phyloP scores from a whole-genome alignment of 108 stramenopile species.

The Licmophora abbreviata region DNA sequence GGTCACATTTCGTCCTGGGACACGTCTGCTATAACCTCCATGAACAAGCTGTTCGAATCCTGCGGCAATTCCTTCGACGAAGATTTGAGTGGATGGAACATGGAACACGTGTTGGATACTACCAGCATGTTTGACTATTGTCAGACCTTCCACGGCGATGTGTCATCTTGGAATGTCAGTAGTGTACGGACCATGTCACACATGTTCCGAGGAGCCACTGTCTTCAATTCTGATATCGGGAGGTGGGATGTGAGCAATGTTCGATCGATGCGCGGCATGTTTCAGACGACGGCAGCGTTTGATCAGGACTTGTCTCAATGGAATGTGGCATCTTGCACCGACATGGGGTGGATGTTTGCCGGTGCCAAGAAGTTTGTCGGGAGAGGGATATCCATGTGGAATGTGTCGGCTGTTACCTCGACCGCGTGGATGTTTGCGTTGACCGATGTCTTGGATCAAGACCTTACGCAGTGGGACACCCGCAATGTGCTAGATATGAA shows the following conservation, averaged over 20 bases:
- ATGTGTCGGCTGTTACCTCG: slow-evolving; percentile 17
- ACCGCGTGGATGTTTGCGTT: slow-evolving; percentile 20
- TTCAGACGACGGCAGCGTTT: slow-evolving; percentile 20
- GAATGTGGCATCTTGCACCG: slow-evolving; percentile 10
- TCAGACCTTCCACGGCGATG: slow-evolving; percentile 17
- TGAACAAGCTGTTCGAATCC: not conserved
- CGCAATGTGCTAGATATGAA: slow-evolving; percentile 16
- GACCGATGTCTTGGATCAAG: slow-evolving; percentile 25
- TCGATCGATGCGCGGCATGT: slow-evolving; percentile 17
- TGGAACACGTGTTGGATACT: slow-evolving; percentile 13
- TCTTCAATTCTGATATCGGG: slow-evolving; percentile 5
- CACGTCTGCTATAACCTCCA: not conserved
- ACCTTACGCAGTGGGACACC: slow-evolving; percentile 19
- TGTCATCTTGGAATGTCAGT: slow-evolving; percentile 17
- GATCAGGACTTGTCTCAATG: slow-evolving; percentile 19
- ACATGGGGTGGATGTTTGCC: slow-evolving; percentile 28
- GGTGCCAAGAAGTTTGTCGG: slow-evolving; percentile 1
- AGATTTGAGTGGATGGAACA: slow-evolving; percentile 28
- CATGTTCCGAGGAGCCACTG: slow-evolving; percentile 8
- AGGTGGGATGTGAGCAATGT: slow-evolving; percentile 11
- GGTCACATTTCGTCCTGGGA: not conserved
- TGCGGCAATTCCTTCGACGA: slow-evolving; percentile 5
- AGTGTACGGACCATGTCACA: slow-evolving; percentile 16
- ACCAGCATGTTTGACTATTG: slow-evolving; percentile 21
- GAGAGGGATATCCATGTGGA: slow-evolving; percentile 16